phyloP scores from a whole-genome alignment of 805 yeast species.

The Clavispora carvajalis region DNA sequence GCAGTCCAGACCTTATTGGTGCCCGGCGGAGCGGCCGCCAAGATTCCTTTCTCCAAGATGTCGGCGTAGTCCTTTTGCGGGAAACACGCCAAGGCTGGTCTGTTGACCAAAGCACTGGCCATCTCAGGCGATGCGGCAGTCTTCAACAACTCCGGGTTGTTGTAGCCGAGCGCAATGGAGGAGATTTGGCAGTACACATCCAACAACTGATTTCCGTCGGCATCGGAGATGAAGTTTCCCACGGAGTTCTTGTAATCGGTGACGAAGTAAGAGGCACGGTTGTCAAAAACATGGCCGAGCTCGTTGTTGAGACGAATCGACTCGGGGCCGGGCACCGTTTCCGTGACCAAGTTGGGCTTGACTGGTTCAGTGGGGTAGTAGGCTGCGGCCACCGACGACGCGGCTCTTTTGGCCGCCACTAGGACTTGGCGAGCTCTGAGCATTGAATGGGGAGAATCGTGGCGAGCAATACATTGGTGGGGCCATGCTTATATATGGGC shows the following conservation, averaged over 20 bases:
- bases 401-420: conserved; percentile 3
- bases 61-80: conserved; percentile 55
- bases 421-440: conserved; percentile 8
- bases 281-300: conserved; percentile 35
- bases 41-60: conserved; percentile 44
- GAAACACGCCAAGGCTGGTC: conserved; percentile 49
- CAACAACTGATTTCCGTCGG: conserved; percentile 36
- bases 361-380: conserved; percentile 36
- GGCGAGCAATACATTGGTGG: no score
- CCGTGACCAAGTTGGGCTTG: conserved; percentile 26
- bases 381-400: conserved; percentile 18
- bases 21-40: conserved; percentile 64
- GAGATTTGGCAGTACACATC: conserved; percentile 42
- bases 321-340: conserved; percentile 35
- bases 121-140: conserved; percentile 37
- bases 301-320: conserved; percentile 26
- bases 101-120: conserved; percentile 36
- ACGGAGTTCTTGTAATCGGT: conserved; percentile 33
- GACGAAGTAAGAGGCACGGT: conserved; percentile 38
- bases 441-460: no score
- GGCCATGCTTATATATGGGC: not conserved
- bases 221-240: conserved; percentile 39
- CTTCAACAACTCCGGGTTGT: conserved; percentile 35
- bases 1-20: conserved; percentile 59
- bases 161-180: conserved; percentile 40